A percentile compares a stretch with the other conserved stretches of the same genome.
These are phyloP conservation scores for Suillus cothurnatus DNA, from an alignment of 768 basidiomycete species.

Conservation along the genomic window DNA sequence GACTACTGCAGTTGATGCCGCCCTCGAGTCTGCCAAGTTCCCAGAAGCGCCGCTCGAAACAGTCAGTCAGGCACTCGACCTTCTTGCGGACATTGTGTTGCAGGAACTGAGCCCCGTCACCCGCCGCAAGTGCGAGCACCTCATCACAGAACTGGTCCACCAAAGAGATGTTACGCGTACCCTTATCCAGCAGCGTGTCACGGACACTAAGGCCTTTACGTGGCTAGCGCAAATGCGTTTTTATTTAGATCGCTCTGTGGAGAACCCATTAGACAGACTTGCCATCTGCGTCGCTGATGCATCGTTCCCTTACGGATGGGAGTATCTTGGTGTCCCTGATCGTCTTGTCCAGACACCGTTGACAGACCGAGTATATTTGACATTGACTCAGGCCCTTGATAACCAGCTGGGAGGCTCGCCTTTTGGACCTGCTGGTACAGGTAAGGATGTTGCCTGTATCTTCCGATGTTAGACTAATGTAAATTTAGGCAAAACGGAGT, in stretches of 20 bases:
- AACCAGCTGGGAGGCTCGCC: constrained; percentile 96
- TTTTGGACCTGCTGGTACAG: constrained; percentile 98
- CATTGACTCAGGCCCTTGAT: constrained; percentile 92
- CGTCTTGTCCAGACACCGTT: constrained; percentile 97
- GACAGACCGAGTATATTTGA: constrained; percentile 96
- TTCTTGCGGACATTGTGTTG: constrained; percentile 96
- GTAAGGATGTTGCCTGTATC: constrained; percentile 39
- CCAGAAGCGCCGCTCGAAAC: constrained; percentile 74
- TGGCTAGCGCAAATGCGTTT: constrained; percentile 99
- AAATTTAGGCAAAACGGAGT: constrained; percentile 90
- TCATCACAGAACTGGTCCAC: constrained; percentile 98
- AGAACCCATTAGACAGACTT: constrained; percentile 80
- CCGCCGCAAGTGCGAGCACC: constrained; percentile 97
- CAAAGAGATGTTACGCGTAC: constrained; percentile 92
- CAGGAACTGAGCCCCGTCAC: constrained; percentile 87
- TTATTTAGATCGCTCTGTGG: constrained; percentile 75
- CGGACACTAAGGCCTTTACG: constrained; percentile 72
- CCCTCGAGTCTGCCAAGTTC: constrained; percentile 55
- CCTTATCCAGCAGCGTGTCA: constrained; percentile 66
- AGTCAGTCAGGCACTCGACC: constrained; percentile 81
- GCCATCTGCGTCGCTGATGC: constrained; percentile 88
- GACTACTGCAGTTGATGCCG: constrained; percentile 81
- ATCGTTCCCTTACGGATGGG: constrained; percentile 96
- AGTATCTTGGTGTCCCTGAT: constrained; percentile 96
- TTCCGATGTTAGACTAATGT: constrained; percentile 11